A percentile compares a stretch with the other conserved stretches of the same genome.
These are phyloP conservation scores for Penicillium sp. DNA, from an alignment of 2,329 filamentous ascomycete genomes.

Conservation along the genomic window DNA sequence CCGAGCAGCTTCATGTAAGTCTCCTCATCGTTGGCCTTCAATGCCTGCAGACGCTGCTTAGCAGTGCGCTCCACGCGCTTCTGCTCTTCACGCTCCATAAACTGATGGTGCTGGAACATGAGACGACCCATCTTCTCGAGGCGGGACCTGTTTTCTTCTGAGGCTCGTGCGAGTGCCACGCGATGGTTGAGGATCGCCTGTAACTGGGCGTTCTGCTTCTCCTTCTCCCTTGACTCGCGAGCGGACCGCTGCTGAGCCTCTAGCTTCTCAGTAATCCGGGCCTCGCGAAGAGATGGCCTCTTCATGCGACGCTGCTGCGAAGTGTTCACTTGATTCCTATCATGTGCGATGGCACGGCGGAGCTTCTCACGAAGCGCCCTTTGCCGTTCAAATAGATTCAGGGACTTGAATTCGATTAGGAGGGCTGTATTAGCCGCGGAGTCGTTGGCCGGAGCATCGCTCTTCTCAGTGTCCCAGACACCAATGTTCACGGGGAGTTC, in stretches of 20 bases:
- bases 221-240: slow-evolving; percentile 94
- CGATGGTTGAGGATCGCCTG: slow-evolving; percentile 83
- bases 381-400: slow-evolving; percentile 87
- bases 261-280: slow-evolving; percentile 95
- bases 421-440: slow-evolving; percentile 85
- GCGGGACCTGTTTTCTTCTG: slow-evolving; percentile 70
- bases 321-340: slow-evolving; percentile 97
- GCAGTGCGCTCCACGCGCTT: slow-evolving; percentile 96
- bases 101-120: slow-evolving; percentile 88
- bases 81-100: slow-evolving; percentile 99
- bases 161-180: slow-evolving; percentile 73
- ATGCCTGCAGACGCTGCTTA: slow-evolving; percentile 97
- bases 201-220: slow-evolving; percentile 93
- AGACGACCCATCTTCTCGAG: slow-evolving; percentile 84
- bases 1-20: slow-evolving; percentile 97
- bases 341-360: slow-evolving; percentile 89
- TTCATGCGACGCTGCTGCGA: slow-evolving; percentile 90
- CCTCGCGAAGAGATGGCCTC: slow-evolving; percentile 94
- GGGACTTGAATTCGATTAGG: slow-evolving; percentile 92
- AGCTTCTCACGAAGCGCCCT: slow-evolving; percentile 83
- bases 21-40: slow-evolving; percentile 99
- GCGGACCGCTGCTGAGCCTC: slow-evolving; percentile 99
- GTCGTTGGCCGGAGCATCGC: slow-evolving; percentile 71
- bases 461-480: slow-evolving; percentile 77
- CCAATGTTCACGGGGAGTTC: slow-evolving; percentile 82